Percentiles rank a stretch among this genome's conserved stretches.
phyloP scores from a whole-genome alignment of 192 early-diverging fungal genomes.

The Haplosporangium gracile region DNA sequence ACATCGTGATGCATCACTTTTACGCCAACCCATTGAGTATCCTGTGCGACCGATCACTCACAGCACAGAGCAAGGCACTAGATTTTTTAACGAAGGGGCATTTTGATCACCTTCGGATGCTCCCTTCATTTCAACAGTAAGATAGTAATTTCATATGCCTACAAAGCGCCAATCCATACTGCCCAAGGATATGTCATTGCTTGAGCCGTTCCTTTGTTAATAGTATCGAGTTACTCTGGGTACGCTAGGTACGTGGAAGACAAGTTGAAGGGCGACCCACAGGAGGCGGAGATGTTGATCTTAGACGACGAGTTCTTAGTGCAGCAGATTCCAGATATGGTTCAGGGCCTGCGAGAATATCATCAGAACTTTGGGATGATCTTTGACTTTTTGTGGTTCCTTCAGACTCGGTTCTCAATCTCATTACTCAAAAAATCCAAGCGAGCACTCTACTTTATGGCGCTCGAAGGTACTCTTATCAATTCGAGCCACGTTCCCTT shows the following conservation, averaged over 20 bases:
- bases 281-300: conserved; percentile 62
- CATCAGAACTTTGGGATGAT: conserved; percentile 72
- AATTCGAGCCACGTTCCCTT: conserved; percentile 50
- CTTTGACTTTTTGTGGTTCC: conserved; percentile 66
- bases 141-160: conserved; percentile 28
- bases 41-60: conserved; percentile 55
- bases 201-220: too few relatives aligned
- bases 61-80: conserved; percentile 30
- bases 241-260: conserved; percentile 27
- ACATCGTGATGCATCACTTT: conserved; percentile 88
- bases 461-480: conserved; percentile 58
- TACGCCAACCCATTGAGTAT: conserved; percentile 89
- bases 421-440: conserved; percentile 65
- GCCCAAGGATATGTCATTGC: too few relatives aligned
- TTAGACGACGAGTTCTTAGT: conserved; percentile 71
- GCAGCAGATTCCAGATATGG: conserved; percentile 61
- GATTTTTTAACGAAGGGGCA: conserved; percentile 65
- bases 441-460: conserved; percentile 76
- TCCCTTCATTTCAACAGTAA: conserved; percentile 71
- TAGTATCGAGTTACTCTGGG: neutral
- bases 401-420: conserved; percentile 71
- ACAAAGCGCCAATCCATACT: too few relatives aligned
- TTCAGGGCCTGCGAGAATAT: conserved; percentile 64
- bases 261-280: conserved; percentile 51
- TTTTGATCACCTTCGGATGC: conserved; percentile 77